Percentiles rank a stretch among this genome's conserved stretches.
phyloP scores from a whole-genome alignment of 129 eudicot species.

The Heracleum sosnowskyi region DNA sequence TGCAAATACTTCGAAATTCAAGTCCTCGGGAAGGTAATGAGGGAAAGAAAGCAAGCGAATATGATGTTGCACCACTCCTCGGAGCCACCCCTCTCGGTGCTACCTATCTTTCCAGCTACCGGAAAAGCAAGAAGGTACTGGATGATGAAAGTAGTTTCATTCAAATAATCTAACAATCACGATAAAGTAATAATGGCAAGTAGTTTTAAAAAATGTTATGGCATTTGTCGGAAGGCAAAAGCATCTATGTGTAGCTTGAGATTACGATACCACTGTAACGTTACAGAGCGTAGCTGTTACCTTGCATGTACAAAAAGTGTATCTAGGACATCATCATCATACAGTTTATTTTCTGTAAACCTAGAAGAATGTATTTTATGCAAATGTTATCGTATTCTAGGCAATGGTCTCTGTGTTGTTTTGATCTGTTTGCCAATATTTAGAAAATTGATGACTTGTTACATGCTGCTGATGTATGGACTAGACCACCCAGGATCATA shows the following conservation, averaged over 20 bases:
- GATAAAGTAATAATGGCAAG: neutral
- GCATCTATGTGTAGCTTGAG: neutral
- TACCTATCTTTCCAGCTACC: conserved; percentile 50
- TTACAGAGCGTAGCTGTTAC: neutral
- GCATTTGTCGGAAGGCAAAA: neutral
- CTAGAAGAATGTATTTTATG: neutral
- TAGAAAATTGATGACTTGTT: too few relatives aligned
- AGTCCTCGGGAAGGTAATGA: conserved; percentile 15
- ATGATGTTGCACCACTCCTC: conserved; percentile 55
- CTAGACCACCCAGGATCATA: too few relatives aligned
- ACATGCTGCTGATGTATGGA: too few relatives aligned
- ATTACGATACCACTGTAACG: neutral
- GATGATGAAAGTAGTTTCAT: conserved; percentile 32
- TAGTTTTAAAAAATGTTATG: neutral
- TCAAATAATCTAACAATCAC: conserved; percentile 13
- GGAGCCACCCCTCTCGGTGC: conserved; percentile 19
- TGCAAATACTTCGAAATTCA: conserved; percentile 51
- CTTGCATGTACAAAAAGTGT: too few relatives aligned
- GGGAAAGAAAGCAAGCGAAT: conserved; percentile 39
- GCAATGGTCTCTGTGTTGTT: too few relatives aligned
- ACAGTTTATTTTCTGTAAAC: neutral
- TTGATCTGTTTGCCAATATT: too few relatives aligned
- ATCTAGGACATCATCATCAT: neutral
- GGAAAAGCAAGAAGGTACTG: conserved; percentile 35
- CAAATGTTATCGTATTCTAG: too few relatives aligned